Percentiles rank a stretch among this genome's conserved stretches.
These are phyloP conservation scores for Trichosporon coremiiforme DNA, from an alignment of 1,284 basidiomycete genomes.

Conservation along the genomic window DNA sequence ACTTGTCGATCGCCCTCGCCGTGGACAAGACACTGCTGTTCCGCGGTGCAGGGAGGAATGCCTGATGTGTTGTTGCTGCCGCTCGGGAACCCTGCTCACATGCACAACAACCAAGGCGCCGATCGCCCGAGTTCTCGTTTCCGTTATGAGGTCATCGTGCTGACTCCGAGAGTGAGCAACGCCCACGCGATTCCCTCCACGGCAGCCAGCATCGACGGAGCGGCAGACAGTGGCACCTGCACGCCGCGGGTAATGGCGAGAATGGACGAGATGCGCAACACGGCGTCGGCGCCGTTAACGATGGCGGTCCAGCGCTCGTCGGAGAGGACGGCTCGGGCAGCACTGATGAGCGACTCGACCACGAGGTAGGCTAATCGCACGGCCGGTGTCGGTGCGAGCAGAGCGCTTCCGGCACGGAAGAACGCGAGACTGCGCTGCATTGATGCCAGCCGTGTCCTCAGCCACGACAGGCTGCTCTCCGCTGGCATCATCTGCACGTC, in stretches of 20 bases:
- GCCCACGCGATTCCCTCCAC: background rate
- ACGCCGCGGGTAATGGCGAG: background rate
- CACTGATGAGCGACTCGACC: background rate
- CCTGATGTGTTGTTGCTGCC: background rate
- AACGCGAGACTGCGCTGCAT: background rate
- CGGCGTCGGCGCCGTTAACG: constrained; percentile 4
- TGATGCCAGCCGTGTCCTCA: background rate
- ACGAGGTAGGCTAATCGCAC: background rate
- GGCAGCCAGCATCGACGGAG: background rate
- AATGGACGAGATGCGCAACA: background rate
- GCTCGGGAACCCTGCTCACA: background rate
- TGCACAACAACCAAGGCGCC: background rate
- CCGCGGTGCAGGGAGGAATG: background rate
- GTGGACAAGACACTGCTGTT: background rate
- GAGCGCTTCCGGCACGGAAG: background rate
- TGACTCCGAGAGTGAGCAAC: background rate
- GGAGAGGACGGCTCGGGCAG: background rate
- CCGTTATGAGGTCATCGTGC: background rate
- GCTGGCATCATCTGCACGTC: constrained; percentile 5
- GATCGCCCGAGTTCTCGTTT: background rate
- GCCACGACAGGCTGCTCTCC: background rate
- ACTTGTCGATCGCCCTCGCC: background rate
- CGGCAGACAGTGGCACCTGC: background rate
- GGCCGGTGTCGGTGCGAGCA: background rate
- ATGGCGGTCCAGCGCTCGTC: constrained; percentile 1